Conservation (phyloP, 495 filamentous ascomycete species). For the Chaetomidium leptoderma region DNA sequence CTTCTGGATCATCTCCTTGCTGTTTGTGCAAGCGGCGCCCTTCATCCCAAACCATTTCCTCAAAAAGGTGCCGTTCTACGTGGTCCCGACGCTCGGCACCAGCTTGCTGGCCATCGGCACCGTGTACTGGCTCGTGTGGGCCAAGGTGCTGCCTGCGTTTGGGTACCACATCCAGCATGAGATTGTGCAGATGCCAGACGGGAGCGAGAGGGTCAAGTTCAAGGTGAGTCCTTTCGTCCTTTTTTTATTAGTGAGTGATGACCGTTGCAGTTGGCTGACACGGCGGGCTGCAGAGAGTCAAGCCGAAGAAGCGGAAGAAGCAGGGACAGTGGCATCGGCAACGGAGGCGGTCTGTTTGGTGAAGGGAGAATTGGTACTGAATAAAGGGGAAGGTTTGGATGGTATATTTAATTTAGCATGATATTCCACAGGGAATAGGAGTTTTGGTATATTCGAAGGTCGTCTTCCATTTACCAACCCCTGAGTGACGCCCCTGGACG, state of each 20-base stretch:
- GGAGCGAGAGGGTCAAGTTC: conserved; percentile 39
- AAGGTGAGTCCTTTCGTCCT: conserved; percentile 23
- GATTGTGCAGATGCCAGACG: conserved; percentile 38
- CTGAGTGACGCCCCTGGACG: background rate
- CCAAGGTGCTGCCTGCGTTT: conserved; percentile 39
- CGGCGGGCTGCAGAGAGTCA: conserved; percentile 23
- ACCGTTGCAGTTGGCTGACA: background rate
- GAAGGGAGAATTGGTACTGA: background rate
- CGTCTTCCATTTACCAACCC: too few relatives aligned
- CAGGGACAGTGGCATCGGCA: conserved; percentile 16
- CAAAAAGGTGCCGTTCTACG: conserved; percentile 35
- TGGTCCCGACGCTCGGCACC: conserved; percentile 44
- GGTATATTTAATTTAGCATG: too few relatives aligned
- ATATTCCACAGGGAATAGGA: too few relatives aligned
- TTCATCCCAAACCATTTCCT: conserved; percentile 41
- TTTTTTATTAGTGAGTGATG: background rate
- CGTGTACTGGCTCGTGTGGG: conserved; percentile 46
- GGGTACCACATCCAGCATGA: conserved; percentile 41
- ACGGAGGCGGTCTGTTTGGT: conserved; percentile 27
- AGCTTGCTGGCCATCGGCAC: conserved; percentile 41
- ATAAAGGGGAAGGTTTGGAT: too few relatives aligned
- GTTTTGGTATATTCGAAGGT: too few relatives aligned
- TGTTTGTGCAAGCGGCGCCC: conserved; percentile 41
- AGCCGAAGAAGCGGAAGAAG: conserved; percentile 28
- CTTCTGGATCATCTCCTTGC: conserved; percentile 43